A percentile compares a stretch with the other conserved stretches of the same genome.
These are phyloP conservation scores for Penicillium palitans DNA, from an alignment of 2,329 filamentous ascomycete species.

Conservation along the genomic window DNA sequence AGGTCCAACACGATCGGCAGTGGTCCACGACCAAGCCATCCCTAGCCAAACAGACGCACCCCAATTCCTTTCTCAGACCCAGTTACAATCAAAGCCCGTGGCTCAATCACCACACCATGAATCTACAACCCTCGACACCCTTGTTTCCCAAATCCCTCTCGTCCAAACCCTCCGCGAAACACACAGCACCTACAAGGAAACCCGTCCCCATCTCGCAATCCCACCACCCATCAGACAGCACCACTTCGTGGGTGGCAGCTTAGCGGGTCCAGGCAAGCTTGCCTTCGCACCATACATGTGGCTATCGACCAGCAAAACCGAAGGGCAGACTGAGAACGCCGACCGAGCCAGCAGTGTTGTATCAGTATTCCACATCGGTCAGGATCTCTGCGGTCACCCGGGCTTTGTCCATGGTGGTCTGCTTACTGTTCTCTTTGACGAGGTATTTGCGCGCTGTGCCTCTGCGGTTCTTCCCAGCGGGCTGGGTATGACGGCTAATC, in stretches of 20 bases:
- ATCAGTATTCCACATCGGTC: constrained; percentile 37
- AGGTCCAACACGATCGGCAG: constrained; percentile 24
- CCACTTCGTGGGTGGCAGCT: constrained; percentile 76
- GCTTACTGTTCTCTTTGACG: constrained; percentile 37
- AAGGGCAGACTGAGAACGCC: background rate
- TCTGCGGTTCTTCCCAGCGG: constrained; percentile 35
- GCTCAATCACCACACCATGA: background rate
- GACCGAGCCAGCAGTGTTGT: constrained; percentile 20
- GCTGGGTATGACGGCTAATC: constrained; percentile 40
- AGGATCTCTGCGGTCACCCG: constrained; percentile 37
- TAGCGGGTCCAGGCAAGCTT: constrained; percentile 71
- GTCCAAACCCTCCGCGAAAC: constrained; percentile 64
- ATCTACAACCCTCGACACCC: constrained; percentile 22
- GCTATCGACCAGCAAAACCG: constrained; percentile 17
- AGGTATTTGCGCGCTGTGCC: constrained; percentile 39
- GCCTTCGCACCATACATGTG: constrained; percentile 69
- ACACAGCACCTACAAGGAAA: constrained; percentile 63
- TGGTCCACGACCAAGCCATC: constrained; percentile 27
- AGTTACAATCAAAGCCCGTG: background rate
- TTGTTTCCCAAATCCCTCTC: constrained; percentile 60
- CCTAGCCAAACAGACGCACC: constrained; percentile 16
- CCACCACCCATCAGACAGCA: constrained; percentile 65
- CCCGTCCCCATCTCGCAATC: constrained; percentile 81
- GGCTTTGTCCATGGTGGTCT: constrained; percentile 41
- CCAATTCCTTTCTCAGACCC: constrained; percentile 8